Evolutionary conservation across 306 rosid genomes (phyloP), one percentile per base, ranked within the genome.

Genomic region (Castanospermum australe): DNA sequence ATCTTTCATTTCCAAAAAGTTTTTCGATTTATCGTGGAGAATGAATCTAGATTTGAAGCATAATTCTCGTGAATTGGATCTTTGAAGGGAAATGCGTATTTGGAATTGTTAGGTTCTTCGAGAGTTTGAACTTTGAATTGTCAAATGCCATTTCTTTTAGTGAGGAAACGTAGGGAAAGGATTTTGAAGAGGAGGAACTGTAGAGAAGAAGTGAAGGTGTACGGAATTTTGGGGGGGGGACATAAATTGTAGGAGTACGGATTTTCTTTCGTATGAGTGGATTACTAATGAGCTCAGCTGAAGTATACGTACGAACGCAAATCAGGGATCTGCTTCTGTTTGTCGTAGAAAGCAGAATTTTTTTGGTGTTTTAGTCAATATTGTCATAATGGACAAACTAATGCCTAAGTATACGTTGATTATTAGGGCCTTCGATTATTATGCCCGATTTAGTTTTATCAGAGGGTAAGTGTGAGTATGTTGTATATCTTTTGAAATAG

Each of bases 11-110:
- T n/a, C n/a, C n/a, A n/a, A n/a, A n/a, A n/a, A n/a, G n/a, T n/a
- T n/a, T n/a, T n/a, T 61, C 63, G 76, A 81, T 75, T 81, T 32
- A 70, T 18, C 38, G 65, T 25, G 57, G 71, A 21, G 38, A 14
- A 8, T 35, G 41, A 61, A 76, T 61, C 60, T 51, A 32, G 77
- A 60, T 57, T 47, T 28, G 66, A 22, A 67, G 18, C 51, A 10
- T 33, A 18, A 20, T 47, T 75, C 32, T n/a, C 24, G 38, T 24
- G n/a, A n/a, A n/a, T 8, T 6, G 38, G 82, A 76, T 82, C 67
- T 69, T 70, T 60, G 59, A 36, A 59, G 48, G 42, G 10, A 7
- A 38, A 51, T 62, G 54, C 56, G 41, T 71, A 12, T 48, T 51
- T 25, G 15, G 60, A 38, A 67, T 50, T 18, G 52, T 25, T 60